A percentile compares a stretch with the other conserved stretches of the same genome.
phyloP scores from a whole-genome alignment of 1,284 basidiomycete species.

The Trichosporon inkin region DNA sequence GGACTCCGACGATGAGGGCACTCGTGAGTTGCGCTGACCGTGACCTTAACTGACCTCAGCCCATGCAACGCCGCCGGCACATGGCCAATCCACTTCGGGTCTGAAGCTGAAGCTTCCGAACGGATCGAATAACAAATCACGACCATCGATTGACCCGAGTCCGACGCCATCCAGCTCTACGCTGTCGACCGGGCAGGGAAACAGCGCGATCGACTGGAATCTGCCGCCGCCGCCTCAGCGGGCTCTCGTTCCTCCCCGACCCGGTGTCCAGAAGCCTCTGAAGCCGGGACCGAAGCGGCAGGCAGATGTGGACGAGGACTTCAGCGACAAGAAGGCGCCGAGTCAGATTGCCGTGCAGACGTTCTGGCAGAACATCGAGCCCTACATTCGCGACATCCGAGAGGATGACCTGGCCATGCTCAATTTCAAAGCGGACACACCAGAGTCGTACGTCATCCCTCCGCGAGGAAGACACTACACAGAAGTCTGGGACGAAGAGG shows the following conservation, averaged over 20 bases:
- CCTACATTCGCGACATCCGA: constrained; percentile 74
- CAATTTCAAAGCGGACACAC: constrained; percentile 76
- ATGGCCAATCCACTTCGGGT: constrained; percentile 33
- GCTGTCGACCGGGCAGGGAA: constrained; percentile 33
- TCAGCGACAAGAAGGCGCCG: constrained; percentile 69
- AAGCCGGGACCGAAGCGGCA: constrained; percentile 72
- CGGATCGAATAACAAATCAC: constrained; percentile 27
- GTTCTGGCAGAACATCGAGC: constrained; percentile 79
- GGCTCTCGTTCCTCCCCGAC: constrained; percentile 61
- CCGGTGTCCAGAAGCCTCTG: constrained; percentile 64
- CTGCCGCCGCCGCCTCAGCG: constrained; percentile 35
- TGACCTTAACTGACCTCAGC: constrained; percentile 27
- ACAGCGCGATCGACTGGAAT: constrained; percentile 42
- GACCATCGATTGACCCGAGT: constrained; percentile 49
- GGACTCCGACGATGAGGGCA: constrained; percentile 65
- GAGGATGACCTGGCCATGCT: constrained; percentile 90
- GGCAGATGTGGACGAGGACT: constrained; percentile 76
- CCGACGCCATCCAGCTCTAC: constrained; percentile 38
- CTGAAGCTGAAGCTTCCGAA: constrained; percentile 42
- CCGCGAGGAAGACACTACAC: constrained; percentile 82
- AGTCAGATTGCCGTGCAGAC: constrained; percentile 58
- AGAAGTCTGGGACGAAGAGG: constrained; percentile 88
- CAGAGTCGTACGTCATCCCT: constrained; percentile 79
- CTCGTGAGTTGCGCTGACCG: constrained; percentile 53
- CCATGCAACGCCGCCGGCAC: constrained; percentile 48